Evolutionary conservation across 2,329 filamentous ascomycete genomes (phyloP).

Genomic region (Arthrinium phaeospermum): DNA sequence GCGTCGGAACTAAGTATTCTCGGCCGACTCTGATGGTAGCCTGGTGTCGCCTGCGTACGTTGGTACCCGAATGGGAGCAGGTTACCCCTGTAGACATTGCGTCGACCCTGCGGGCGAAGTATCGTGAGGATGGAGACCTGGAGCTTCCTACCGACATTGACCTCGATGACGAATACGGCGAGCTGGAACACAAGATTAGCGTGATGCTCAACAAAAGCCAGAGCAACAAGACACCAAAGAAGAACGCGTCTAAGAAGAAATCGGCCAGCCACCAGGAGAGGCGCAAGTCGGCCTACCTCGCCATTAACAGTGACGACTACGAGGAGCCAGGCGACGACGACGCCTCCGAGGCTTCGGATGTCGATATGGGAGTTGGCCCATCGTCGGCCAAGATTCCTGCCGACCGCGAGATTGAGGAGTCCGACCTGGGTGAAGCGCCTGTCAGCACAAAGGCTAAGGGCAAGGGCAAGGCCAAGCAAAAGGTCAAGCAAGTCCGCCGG

Average conservation of each 20-base stretch:
- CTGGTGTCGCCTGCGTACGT: slow-evolving; percentile 36
- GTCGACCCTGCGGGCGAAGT: slow-evolving; percentile 30
- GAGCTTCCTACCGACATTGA: slow-evolving; percentile 31
- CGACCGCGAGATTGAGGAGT: slow-evolving; percentile 30
- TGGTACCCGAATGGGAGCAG: slow-evolving; percentile 31
- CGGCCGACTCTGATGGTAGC: slow-evolving; percentile 36
- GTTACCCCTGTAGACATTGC: slow-evolving; percentile 29
- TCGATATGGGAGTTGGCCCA: not conserved
- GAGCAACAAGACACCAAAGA: not conserved
- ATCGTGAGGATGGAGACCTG: slow-evolving; percentile 30
- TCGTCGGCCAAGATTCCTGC: slow-evolving; percentile 11
- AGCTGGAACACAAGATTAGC: slow-evolving; percentile 33
- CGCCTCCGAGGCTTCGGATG: not conserved
- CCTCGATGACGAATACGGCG: slow-evolving; percentile 31
- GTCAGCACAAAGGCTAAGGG: not conserved
- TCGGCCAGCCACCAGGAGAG: not conserved
- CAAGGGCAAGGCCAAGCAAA: not conserved
- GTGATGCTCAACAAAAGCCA: slow-evolving; percentile 33
- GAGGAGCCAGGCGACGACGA: slow-evolving; percentile 22
- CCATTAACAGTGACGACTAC: slow-evolving; percentile 32
- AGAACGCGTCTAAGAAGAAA: not conserved
- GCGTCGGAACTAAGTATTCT: slow-evolving; percentile 28
- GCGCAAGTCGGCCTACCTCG: slow-evolving; percentile 21
- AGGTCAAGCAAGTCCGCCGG: not conserved
- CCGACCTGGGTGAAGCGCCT: slow-evolving; percentile 25